phyloP scores from a whole-genome alignment of 257 asterid genomes.

The Leonotis leonurus region DNA sequence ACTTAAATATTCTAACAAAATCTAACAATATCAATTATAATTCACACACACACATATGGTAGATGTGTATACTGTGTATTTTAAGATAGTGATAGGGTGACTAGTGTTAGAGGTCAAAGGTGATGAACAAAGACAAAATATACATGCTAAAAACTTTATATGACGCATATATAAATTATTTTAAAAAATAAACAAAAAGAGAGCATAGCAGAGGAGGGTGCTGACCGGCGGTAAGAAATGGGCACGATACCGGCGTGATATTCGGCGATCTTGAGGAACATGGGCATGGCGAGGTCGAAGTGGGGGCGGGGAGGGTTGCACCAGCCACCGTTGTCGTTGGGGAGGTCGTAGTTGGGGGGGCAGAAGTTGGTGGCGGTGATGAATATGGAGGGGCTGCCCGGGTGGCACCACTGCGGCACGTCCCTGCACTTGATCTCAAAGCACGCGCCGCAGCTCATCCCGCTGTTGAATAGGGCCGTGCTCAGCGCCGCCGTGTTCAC shows the following conservation, averaged over 20 bases:
- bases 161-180: too few species aligned
- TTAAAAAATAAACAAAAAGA: not conserved
- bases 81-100: too few species aligned
- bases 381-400: constrained; percentile 62
- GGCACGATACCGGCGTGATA: constrained; percentile 74
- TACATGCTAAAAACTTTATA: too few species aligned
- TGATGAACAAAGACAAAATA: too few species aligned
- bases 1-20: too few species aligned
- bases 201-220: too few species aligned
- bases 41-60: too few species aligned
- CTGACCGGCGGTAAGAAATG: constrained; percentile 56
- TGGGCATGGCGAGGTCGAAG: constrained; percentile 77
- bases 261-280: constrained; percentile 64
- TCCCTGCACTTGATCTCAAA: constrained; percentile 60
- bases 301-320: constrained; percentile 78
- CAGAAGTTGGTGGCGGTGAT: constrained; percentile 69
- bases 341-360: constrained; percentile 61
- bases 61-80: too few species aligned
- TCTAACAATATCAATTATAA: too few species aligned
- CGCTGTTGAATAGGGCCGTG: constrained; percentile 70
- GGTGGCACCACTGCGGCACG: constrained; percentile 52
- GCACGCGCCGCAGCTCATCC: constrained; percentile 70
- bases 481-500: constrained; percentile 70
- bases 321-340: constrained; percentile 72
- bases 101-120: too few species aligned